phyloP scores from a whole-genome alignment of 108 stramenopile species.

The Stephanodiscus minutulus region DNA sequence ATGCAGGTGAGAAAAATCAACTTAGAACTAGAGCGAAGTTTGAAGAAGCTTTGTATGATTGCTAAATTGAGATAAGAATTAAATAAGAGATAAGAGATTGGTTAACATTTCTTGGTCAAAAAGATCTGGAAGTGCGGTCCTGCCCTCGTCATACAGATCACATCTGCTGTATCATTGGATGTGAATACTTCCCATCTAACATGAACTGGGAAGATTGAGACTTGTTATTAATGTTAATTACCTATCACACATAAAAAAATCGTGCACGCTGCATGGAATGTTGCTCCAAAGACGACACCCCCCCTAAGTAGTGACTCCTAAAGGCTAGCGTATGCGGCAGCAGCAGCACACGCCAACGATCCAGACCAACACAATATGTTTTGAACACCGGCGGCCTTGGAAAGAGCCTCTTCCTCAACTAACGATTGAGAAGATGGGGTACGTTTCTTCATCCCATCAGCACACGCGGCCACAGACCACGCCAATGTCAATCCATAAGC shows the following conservation, averaged over 20 bases:
- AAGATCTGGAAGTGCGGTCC: neutral
- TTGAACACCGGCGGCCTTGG: conserved; percentile 41
- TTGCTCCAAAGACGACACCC: conserved; percentile 3
- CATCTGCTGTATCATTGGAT: neutral
- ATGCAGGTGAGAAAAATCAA: no score
- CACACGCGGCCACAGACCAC: conserved; percentile 77
- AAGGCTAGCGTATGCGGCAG: conserved; percentile 34
- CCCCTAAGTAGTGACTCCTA: neutral
- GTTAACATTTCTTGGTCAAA: no score
- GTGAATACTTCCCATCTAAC: neutral
- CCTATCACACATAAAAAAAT: neutral
- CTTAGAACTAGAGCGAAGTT: neutral
- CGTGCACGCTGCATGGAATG: neutral
- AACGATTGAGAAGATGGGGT: neutral
- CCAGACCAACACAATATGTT: conserved; percentile 45
- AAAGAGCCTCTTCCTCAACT: conserved; percentile 25
- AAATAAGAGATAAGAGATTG: neutral
- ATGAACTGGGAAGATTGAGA: neutral
- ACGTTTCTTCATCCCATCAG: conserved; percentile 55
- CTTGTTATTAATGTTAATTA: neutral
- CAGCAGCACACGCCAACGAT: conserved; percentile 42
- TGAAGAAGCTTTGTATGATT: neutral
- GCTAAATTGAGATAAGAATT: neutral
- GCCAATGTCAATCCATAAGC: conserved; percentile 65
- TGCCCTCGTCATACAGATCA: no score